Base-by-base conservation (phyloP, 805 yeast genomes). In the Yamadazyma kitorensis region DNA sequence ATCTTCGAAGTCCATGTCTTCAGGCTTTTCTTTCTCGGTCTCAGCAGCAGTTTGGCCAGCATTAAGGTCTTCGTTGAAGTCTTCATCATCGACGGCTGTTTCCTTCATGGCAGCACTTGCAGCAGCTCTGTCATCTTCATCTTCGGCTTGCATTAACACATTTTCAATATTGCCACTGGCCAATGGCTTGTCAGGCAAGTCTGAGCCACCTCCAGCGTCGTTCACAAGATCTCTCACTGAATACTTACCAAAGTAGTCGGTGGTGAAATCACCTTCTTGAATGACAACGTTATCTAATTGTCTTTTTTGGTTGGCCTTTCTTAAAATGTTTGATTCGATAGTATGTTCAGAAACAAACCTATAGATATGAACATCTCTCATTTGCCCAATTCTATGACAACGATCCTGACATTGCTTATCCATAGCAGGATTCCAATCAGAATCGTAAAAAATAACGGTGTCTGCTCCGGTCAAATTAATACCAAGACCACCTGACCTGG, bases 361-460 rank as follows among this genome's bases (percentile, higher is more conserved):
- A 65, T 94, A 93, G 37, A 93, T 93, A 58, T 93, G 98, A 22
- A 93, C 99, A 55, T 93, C 98, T 52, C 98, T 74, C 12, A 95
- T 87, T 59, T 93, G 99, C 5, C 99, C 99, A 57, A 93, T 93
- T 69, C 99, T 82, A 58, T 93, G 99, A 63, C 98, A 93, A 59
- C 99, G 80, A 62, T 93, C 99, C 61, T 93, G 98, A 64, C 98
- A 93, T 61, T 93, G 99, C 54, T 88, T 87, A 58, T 93, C 99
- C 97, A 93, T 93, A 1, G 98, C 95, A 2, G 99, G 99, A 55
- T 93, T 93, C 98, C 98, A 91, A 61, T 91, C 98, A 2, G 96
- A 87, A 60, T 93, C 99, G 57, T 94, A 93, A 62, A 93, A 94
- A 6, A 93, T 87, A 27, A 93, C 99, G 0, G 98, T 93, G 53